A percentile compares a stretch with the other conserved stretches of the same genome.
phyloP scores from a whole-genome alignment of 2,329 filamentous ascomycete species.

The Purpureocillium takamizusanense region DNA sequence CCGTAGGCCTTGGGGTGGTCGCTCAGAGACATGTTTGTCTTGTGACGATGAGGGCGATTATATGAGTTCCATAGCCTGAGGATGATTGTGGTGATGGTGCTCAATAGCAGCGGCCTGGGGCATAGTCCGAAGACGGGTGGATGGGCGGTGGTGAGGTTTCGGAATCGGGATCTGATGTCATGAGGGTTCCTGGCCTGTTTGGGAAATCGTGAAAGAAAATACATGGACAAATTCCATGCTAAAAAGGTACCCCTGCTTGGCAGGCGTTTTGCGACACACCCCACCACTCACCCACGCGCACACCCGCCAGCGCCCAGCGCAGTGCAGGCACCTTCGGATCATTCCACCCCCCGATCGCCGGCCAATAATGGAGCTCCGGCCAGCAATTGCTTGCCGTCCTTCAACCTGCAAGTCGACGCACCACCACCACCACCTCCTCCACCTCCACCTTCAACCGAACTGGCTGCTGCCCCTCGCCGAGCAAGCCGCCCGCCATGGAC shows the following conservation, averaged over 20 bases:
- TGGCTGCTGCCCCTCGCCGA: neutral
- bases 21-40: slow-evolving; percentile 44
- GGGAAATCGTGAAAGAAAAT: too few species aligned
- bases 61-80: too few species aligned
- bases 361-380: slow-evolving; percentile 5
- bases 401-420: neutral
- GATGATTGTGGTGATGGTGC: too few species aligned
- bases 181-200: slow-evolving; percentile 4
- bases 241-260: neutral
- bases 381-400: too few species aligned
- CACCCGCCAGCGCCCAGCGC: too few species aligned
- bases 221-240: slow-evolving; percentile 9
- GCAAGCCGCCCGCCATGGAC: slow-evolving; percentile 52
- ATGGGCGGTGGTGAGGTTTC: too few species aligned
- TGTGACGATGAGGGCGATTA: too few species aligned
- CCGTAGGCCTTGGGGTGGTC: slow-evolving; percentile 55
- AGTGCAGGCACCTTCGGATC: neutral
- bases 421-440: neutral
- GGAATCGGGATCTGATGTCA: slow-evolving; percentile 19
- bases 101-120: too few species aligned
- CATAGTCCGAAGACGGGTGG: too few species aligned
- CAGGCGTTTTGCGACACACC: too few species aligned
- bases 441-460: neutral
- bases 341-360: slow-evolving; percentile 2
- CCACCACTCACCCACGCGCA: too few species aligned